These are phyloP conservation scores for Bacidia rubella DNA, from an alignment of 495 filamentous ascomycete species.

Conservation along the genomic window DNA sequence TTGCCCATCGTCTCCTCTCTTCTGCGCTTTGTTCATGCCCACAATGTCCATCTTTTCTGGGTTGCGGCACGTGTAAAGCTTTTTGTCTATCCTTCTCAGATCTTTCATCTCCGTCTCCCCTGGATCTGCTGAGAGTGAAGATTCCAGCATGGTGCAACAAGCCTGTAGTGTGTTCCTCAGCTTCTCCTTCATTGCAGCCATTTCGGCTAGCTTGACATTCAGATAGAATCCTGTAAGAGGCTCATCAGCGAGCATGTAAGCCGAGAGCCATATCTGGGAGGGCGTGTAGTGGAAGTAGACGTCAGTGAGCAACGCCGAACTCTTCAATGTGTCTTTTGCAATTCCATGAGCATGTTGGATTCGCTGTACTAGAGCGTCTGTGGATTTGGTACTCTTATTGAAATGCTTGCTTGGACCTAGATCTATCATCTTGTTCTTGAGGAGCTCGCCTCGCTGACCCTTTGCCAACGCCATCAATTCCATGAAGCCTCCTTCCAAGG, in stretches of 20 bases:
- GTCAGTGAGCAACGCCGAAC: conserved; percentile 72
- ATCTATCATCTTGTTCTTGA: conserved; percentile 24
- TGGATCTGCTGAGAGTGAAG: conserved; percentile 29
- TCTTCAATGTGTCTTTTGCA: conserved; percentile 61
- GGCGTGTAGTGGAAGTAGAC: conserved; percentile 94
- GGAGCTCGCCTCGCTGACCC: conserved; percentile 32
- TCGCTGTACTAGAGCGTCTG: conserved; percentile 24
- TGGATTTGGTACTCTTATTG: background rate
- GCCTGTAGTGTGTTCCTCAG: conserved; percentile 28
- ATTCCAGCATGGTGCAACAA: conserved; percentile 32
- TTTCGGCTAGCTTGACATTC: conserved; percentile 46
- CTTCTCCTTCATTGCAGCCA: conserved; percentile 25
- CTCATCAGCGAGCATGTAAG: conserved; percentile 59
- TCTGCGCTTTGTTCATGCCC: conserved; percentile 26
- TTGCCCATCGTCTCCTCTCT: conserved; percentile 23
- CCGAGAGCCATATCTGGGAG: conserved; percentile 79
- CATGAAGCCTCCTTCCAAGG: conserved; percentile 72
- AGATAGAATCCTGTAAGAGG: conserved; percentile 62
- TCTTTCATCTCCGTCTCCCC: conserved; percentile 31
- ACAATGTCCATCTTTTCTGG: conserved; percentile 41
- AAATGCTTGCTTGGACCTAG: conserved; percentile 15
- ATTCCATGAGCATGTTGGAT: conserved; percentile 54
- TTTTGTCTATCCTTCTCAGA: conserved; percentile 50
- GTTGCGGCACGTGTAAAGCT: conserved; percentile 67
- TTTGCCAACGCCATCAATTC: conserved; percentile 55